phyloP scores from a whole-genome alignment of 495 filamentous ascomycete species.

The Astrocystis sublimbata region DNA sequence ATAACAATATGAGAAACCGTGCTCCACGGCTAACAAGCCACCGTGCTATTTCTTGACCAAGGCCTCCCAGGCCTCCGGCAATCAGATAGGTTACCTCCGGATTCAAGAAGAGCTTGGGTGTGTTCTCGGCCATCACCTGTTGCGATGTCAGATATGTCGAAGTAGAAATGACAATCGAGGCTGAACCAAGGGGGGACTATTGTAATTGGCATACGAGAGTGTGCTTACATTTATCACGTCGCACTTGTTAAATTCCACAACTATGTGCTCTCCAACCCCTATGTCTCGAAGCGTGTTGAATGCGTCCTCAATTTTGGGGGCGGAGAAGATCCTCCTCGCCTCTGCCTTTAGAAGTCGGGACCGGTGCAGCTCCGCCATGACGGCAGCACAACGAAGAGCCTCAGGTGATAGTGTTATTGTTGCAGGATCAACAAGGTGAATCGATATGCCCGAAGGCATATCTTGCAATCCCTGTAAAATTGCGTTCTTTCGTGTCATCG shows the following conservation, averaged over 20 bases:
- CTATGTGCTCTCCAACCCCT: not conserved
- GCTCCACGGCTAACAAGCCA: constrained; percentile 55
- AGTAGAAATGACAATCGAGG: not conserved
- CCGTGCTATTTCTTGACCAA: constrained; percentile 51
- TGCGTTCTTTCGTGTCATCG: not conserved
- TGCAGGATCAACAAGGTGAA: not conserved
- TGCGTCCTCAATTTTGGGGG: not conserved
- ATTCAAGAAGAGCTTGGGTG: constrained; percentile 12
- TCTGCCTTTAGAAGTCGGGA: not conserved
- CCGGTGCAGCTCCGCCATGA: not conserved
- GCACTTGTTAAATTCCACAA: constrained; percentile 1
- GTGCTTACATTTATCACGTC: constrained; percentile 3
- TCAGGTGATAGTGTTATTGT: not conserved
- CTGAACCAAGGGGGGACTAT: not conserved
- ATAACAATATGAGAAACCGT: constrained; percentile 49
- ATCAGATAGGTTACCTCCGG: constrained; percentile 50
- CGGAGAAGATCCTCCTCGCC: not conserved
- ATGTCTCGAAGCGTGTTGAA: not conserved
- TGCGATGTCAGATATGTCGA: not conserved
- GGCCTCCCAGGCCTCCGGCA: constrained; percentile 54
- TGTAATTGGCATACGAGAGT: not conserved
- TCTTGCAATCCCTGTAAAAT: not conserved
- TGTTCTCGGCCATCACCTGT: not conserved
- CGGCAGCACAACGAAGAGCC: not conserved
- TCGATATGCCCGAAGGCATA: not conserved